Conservation (phyloP, 768 basidiomycete species). For the Cystobasidium onofrii region DNA sequence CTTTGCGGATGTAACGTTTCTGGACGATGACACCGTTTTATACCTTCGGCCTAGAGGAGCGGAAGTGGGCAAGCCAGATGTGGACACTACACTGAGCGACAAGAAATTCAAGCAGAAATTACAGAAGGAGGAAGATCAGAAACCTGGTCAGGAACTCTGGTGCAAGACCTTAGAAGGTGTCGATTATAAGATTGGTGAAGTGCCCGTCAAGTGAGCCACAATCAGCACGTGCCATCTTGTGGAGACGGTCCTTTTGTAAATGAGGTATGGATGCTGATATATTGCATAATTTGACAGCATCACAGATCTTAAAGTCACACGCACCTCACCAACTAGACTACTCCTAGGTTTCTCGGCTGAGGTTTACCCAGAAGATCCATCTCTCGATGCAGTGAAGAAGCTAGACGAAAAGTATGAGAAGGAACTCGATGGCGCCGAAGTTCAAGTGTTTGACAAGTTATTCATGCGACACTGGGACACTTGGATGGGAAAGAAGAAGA, state of each 20-base stretch:
- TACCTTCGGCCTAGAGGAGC: slow-evolving; percentile 28
- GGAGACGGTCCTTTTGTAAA: neutral
- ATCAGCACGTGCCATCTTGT: slow-evolving; percentile 11
- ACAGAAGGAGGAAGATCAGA: slow-evolving; percentile 14
- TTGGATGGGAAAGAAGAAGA: slow-evolving; percentile 62
- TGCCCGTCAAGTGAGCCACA: slow-evolving; percentile 38
- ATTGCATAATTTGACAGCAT: slow-evolving; percentile 18
- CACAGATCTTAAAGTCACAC: slow-evolving; percentile 30
- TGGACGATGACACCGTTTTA: slow-evolving; percentile 36
- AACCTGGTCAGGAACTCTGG: slow-evolving; percentile 36
- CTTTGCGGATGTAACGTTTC: slow-evolving; percentile 35
- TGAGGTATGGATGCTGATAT: neutral
- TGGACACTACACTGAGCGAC: slow-evolving; percentile 28
- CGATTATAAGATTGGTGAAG: slow-evolving; percentile 35
- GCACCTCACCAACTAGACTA: slow-evolving; percentile 49
- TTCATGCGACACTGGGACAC: slow-evolving; percentile 70
- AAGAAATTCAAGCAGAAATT: slow-evolving; percentile 7
- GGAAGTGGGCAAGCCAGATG: slow-evolving; percentile 29
- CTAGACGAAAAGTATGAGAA: slow-evolving; percentile 58
- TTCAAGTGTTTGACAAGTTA: slow-evolving; percentile 57
- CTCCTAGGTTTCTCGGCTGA: slow-evolving; percentile 74
- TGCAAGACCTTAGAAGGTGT: slow-evolving; percentile 34
- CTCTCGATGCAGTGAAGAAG: slow-evolving; percentile 59
- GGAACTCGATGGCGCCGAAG: slow-evolving; percentile 59
- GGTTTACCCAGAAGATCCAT: slow-evolving; percentile 63